Evolutionary conservation across 176 grass and related monocot genomes (phyloP).

Genomic region (Typha latifolia): DNA sequence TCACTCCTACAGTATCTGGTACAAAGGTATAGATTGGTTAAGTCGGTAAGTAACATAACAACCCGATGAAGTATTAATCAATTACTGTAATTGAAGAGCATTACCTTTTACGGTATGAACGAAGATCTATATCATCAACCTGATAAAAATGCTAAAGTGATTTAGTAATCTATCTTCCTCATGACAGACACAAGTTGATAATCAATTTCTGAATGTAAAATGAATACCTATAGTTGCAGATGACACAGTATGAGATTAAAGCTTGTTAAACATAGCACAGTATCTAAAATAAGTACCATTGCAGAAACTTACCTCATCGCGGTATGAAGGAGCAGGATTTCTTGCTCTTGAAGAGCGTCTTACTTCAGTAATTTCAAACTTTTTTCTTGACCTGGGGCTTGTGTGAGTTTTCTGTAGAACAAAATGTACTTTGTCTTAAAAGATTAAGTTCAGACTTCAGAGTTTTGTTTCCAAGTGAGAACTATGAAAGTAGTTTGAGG

Average conservation of each 20-base stretch:
- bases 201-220: neutral
- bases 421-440: neutral
- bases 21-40: constrained; percentile 14
- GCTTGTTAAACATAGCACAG: neutral
- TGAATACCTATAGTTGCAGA: neutral
- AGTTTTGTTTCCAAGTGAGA: neutral
- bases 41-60: neutral
- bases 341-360: constrained; percentile 83
- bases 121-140: constrained; percentile 55
- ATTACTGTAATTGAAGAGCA: neutral
- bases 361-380: constrained; percentile 49
- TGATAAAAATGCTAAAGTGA: constrained; percentile 13
- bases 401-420: constrained; percentile 38
- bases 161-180: constrained; percentile 7
- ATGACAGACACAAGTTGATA: neutral
- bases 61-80: neutral
- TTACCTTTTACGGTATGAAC: constrained; percentile 65
- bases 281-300: neutral
- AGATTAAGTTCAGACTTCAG: too few species aligned
- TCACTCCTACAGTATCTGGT: constrained; percentile 42
- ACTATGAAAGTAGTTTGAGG: neutral
- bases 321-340: constrained; percentile 53
- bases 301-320: constrained; percentile 58
- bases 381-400: constrained; percentile 58
- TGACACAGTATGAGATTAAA: too few species aligned